A percentile compares a stretch with the other conserved stretches of the same genome.
Evolutionary conservation across 2,329 filamentous ascomycete genomes (phyloP).

Genomic region (Botrytis cinerea): DNA sequence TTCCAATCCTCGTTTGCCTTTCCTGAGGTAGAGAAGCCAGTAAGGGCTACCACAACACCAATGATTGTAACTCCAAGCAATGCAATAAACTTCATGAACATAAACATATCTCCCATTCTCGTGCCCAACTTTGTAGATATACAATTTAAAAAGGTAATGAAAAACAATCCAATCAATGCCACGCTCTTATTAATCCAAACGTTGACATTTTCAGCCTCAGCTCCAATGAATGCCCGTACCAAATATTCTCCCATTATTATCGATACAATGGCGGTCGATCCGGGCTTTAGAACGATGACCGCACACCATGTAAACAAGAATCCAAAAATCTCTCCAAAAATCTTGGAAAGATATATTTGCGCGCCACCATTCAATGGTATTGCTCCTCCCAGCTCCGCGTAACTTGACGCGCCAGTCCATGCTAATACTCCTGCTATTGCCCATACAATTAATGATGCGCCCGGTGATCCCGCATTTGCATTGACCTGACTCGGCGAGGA

Average conservation of each 20-base stretch:
- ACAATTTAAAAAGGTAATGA: conserved; percentile 85
- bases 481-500: conserved; percentile 93
- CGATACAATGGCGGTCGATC: conserved; percentile 87
- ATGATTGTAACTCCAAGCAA: conserved; percentile 83
- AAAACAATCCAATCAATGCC: conserved; percentile 71
- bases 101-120: conserved; percentile 84
- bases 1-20: conserved; percentile 84
- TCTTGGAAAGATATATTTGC: conserved; percentile 93
- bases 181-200: conserved; percentile 90
- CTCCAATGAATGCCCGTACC: conserved; percentile 82
- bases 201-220: conserved; percentile 78
- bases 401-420: conserved; percentile 94
- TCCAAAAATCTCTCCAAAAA: conserved; percentile 88
- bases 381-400: conserved; percentile 91
- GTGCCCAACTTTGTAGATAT: conserved; percentile 87
- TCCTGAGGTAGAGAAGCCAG: conserved; percentile 77
- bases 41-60: conserved; percentile 85
- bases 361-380: conserved; percentile 94
- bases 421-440: conserved; percentile 85
- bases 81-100: conserved; percentile 96
- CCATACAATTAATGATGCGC: conserved; percentile 90
- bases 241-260: conserved; percentile 99
- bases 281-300: conserved; percentile 90
- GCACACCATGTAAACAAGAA: conserved; percentile 98
- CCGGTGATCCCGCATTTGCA: conserved; percentile 85